These are phyloP conservation scores for Globisporangium recalcitrans DNA, from an alignment of 352 stramenopile species.

Conservation along the genomic window DNA sequence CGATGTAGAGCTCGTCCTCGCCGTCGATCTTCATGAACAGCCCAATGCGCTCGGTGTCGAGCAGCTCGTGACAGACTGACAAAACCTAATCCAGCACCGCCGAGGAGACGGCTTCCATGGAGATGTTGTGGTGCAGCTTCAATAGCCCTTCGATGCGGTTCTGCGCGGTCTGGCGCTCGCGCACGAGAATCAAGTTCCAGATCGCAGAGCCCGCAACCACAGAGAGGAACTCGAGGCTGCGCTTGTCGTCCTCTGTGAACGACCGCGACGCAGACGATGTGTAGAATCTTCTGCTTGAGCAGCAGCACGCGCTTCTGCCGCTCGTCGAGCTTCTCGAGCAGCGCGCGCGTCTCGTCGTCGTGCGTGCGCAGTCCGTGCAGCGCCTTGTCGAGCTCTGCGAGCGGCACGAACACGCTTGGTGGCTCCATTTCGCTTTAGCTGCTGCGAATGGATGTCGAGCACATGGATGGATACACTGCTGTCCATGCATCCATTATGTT, in stretches of 20 bases:
- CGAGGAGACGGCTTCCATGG: conserved; percentile 56
- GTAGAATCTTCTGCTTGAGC: conserved; percentile 31
- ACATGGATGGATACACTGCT: background rate
- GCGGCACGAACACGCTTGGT: conserved; percentile 33
- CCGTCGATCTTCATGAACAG: conserved; percentile 69
- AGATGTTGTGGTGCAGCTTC: conserved; percentile 69
- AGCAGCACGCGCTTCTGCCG: conserved; percentile 29
- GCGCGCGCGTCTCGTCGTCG: conserved; percentile 29
- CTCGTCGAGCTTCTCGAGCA: conserved; percentile 33
- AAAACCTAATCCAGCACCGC: conserved; percentile 59
- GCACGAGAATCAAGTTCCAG: conserved; percentile 62
- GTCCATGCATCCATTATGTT: no score
- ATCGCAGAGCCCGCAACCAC: conserved; percentile 57
- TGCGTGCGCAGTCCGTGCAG: conserved; percentile 31
- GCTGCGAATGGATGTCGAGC: background rate
- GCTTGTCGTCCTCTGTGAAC: conserved; percentile 41
- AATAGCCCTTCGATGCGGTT: conserved; percentile 64
- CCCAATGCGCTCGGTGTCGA: conserved; percentile 57
- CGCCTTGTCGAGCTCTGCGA: conserved; percentile 34
- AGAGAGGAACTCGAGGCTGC: conserved; percentile 49
- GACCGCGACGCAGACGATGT: conserved; percentile 6
- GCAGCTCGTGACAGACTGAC: conserved; percentile 63
- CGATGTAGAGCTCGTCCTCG: conserved; percentile 66
- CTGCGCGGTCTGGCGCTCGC: conserved; percentile 58
- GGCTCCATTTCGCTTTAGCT: conserved; percentile 1